These are phyloP conservation scores for Plasmodium vivax DNA, from an alignment of 169 alveolate genomes.

Conservation along the genomic window DNA sequence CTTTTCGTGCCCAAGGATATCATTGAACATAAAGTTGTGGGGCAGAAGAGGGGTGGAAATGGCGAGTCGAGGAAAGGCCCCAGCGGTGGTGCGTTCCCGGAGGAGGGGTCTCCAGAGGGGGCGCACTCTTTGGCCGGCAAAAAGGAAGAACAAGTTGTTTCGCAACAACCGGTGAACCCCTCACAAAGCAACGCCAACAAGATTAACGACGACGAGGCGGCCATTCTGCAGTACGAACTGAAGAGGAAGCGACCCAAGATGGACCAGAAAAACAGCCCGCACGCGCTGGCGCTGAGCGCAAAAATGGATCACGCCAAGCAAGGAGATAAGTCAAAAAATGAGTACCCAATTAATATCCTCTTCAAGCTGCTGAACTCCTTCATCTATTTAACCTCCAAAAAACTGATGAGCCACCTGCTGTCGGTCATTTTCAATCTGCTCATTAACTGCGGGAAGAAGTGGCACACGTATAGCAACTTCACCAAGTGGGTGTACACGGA, in stretches of 20 bases:
- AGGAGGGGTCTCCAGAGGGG: neutral
- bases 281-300: neutral
- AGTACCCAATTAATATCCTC: constrained; percentile 80
- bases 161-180: neutral
- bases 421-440: constrained; percentile 79
- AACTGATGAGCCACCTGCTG: constrained; percentile 82
- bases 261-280: constrained; percentile 9
- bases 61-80: neutral
- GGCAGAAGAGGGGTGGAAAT: neutral
- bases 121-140: neutral
- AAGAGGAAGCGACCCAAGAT: constrained; percentile 63
- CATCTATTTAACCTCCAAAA: constrained; percentile 82
- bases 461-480: constrained; percentile 30
- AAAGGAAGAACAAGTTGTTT: neutral
- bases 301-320: neutral
- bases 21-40: constrained; percentile 34
- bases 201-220: constrained; percentile 65
- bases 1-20: constrained; percentile 62
- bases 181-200: neutral
- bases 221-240: constrained; percentile 54
- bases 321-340: neutral
- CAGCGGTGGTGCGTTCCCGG: neutral
- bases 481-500: constrained; percentile 69
- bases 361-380: constrained; percentile 80
- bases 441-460: constrained; percentile 38